Base-by-base conservation (phyloP, 345 rosid genomes). In the Jatropha curcas region DNA sequence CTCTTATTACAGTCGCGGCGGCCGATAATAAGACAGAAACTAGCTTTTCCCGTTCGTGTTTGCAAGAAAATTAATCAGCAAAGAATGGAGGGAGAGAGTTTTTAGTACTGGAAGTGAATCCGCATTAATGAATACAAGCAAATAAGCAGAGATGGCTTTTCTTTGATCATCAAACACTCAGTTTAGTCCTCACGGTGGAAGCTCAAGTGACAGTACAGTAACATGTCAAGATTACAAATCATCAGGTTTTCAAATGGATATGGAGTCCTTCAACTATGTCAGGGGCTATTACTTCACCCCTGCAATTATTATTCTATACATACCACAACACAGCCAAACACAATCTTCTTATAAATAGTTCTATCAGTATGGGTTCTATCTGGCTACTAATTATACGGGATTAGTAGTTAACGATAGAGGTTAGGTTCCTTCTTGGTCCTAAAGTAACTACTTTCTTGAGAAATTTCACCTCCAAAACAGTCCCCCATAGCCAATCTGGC, bases 41-140 rank as follows among this genome's bases (percentile, higher is more conserved):
- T 60, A 73, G 89, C 72, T 90, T n/a, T n/a, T n/a, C 87, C 64
- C 88, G 98, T 3, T 82, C 88, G 69, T 82, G 91, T 88, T 86
- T 87, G 48, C 97, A 88, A 80, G 98, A 89, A 77, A 88, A 81
- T 80, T 79, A n/a, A n/a, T n/a, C n/a, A n/a, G n/a, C n/a, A n/a
- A n/a, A n/a, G n/a, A 82, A 39, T 84, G 81, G 79, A 73, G 81
- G 56, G 85, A 80, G 37, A 69, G 75, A 57, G 37, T 71, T 33
- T 58, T 76, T 61, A 24, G 71, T 68, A 34, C 52, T 3, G 56
- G 57, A 30, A 69, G 71, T 31, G 75, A 77, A 10, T 76, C 82
- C 57, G 70, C 82, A 28, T 60, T 24, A 84, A 68, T 19, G 86
- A 79, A 45, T 81, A 62, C 10, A 85, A 61, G 79, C 89, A 79